Conservation (phyloP, 108 stramenopile species). For the Epithemia pelagica region DNA sequence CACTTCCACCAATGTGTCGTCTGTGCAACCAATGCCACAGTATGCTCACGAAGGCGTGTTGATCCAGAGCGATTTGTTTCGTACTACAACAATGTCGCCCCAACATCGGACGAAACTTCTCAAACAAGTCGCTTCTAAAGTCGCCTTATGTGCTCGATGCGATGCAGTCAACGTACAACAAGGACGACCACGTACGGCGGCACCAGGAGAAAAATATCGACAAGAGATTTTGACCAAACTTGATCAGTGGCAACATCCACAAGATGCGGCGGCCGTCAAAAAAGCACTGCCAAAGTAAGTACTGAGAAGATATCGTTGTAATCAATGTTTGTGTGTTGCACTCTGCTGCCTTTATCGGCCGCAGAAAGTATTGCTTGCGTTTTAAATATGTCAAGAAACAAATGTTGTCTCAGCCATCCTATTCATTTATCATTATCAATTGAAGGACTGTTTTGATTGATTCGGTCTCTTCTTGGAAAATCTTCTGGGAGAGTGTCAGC, state of each 20-base stretch:
- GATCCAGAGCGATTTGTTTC: conserved; percentile 76
- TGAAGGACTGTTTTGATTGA: no score
- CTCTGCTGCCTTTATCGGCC: neutral
- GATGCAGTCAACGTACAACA: conserved; percentile 76
- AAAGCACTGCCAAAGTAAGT: conserved; percentile 95
- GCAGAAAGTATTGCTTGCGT: no score
- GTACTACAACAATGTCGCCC: conserved; percentile 23
- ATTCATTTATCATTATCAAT: no score
- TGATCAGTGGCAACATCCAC: conserved; percentile 87
- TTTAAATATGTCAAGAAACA: no score
- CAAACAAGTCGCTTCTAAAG: conserved; percentile 82
- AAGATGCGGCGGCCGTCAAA: conserved; percentile 74
- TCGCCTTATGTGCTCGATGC: conserved; percentile 66
- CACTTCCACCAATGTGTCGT: conserved; percentile 14
- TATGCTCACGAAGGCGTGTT: conserved; percentile 71
- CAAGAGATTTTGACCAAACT: conserved; percentile 72
- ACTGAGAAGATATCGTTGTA: neutral
- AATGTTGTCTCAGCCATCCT: no score
- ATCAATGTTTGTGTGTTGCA: conserved; percentile 1
- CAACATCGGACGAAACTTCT: conserved; percentile 67
- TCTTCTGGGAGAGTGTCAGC: no score
- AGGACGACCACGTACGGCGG: conserved; percentile 38
- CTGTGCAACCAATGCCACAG: neutral
- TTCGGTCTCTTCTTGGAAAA: no score
- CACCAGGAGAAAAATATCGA: conserved; percentile 46